Base-by-base conservation (phyloP, 768 basidiomycete genomes). In the Lentinula sp. region DNA sequence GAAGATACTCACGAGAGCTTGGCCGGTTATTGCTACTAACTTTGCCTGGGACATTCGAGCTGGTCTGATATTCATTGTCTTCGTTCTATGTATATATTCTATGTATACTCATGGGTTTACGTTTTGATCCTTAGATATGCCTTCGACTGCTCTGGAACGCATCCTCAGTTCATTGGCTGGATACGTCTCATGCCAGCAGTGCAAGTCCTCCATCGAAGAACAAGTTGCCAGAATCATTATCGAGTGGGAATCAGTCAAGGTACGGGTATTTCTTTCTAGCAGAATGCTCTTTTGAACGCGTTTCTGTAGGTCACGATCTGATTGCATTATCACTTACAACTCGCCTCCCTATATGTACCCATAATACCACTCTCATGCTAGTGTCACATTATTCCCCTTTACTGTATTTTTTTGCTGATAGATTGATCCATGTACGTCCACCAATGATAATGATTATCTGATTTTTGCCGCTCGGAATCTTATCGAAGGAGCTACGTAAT, bases 11-110 rank as follows among this genome's bases (percentile, higher is more conserved):
- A 37, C 39, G 12, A 56, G 28, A 23, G 20, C 37, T 41, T 56
- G 55, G 55, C 10, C 39, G 7, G 41, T 56, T 20, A 41, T 13
- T 45, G 55, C 55, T 33, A 41, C 55, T 3, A 43, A 23, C 43
- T 56, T 56, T 32, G 55, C 55, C 6, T 45, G 55, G 55, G 37
- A 56, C 23, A 56, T 56, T 32, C 55, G 41, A 45, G 23, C 55
- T 16, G 55, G 55, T 56, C 13, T 23, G 54, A 18, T 8, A 18
- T 18, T 37, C 12, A 9, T 16, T 15, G 7, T 33, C 13, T 28
- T 16, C 8, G 16, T 16, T 20, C 5, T 39, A 16, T 32, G 10
- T 16, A 28, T 28, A 28, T 28, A 3, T 20, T 42, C 6, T 15
- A 15, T 9, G 33, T 10, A 35, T 37, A 18, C 37, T 20, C 12